These are phyloP conservation scores for Extremus antarcticus DNA, from an alignment of 495 filamentous ascomycete genomes.

Conservation along the genomic window DNA sequence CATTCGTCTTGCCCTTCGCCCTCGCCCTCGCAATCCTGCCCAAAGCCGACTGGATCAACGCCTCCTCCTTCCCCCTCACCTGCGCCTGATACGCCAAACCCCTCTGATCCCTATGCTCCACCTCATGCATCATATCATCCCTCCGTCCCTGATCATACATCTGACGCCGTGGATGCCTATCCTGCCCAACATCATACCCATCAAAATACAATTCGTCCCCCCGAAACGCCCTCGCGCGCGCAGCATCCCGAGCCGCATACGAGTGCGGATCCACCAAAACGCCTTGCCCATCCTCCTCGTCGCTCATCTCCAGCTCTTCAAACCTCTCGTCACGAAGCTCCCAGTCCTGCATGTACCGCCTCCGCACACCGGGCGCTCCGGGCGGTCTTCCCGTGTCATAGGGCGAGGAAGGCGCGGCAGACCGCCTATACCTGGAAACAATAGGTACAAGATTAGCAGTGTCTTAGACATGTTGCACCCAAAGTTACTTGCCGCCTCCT, in stretches of 20 bases:
- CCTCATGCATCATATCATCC: constrained; percentile 38
- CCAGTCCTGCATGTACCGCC: constrained; percentile 44
- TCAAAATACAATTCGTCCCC: constrained; percentile 53
- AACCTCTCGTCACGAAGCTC: constrained; percentile 42
- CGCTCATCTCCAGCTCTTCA: constrained; percentile 62
- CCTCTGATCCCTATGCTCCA: constrained; percentile 12
- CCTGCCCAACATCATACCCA: constrained; percentile 44
- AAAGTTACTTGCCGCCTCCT: constrained; percentile 62
- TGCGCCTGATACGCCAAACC: constrained; percentile 34
- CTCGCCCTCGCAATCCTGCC: constrained; percentile 66
- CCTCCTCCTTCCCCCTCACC: constrained; percentile 57
- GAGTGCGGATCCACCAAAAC: constrained; percentile 35
- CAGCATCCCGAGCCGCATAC: constrained; percentile 18
- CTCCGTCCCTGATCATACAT: constrained; percentile 44
- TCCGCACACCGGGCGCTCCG: constrained; percentile 49
- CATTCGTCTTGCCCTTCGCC: constrained; percentile 59
- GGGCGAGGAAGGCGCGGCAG: constrained; percentile 97
- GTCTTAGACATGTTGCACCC: too few species aligned
- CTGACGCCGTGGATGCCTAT: constrained; percentile 32
- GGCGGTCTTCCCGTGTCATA: constrained; percentile 98
- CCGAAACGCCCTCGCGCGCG: constrained; percentile 35
- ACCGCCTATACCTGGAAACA: constrained; percentile 73
- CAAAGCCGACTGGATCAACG: constrained; percentile 60
- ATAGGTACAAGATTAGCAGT: background rate
- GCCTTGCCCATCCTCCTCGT: constrained; percentile 51